Evolutionary conservation across 345 rosid species (phyloP), one percentile per base, ranked within the genome.

Genomic region (Trapa bicornis): DNA sequence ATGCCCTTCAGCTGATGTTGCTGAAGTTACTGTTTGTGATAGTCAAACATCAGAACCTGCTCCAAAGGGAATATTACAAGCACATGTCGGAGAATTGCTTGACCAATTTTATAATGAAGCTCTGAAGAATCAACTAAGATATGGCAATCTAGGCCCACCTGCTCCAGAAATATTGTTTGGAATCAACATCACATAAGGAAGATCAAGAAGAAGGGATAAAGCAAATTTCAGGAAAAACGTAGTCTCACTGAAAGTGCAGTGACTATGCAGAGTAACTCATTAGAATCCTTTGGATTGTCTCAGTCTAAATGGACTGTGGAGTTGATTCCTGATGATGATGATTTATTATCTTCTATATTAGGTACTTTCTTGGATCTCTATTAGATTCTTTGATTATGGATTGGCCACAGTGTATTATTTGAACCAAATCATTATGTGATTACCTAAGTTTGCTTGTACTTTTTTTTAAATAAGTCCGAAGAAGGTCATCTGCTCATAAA

Each of bases 281-380:
- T 77, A 45, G 94, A 86, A 76, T 86, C 98, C 64, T 87, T 80
- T 73, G 96, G 83, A 65, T 75, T 77, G 73, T 75, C 77, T 43
- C 79, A 52, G 68, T 82, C 86, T 29, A 82, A 78, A 79, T 81
- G 79, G 83, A 87, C 82, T 12, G 79, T 73, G 37, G 87, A 78
- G 47, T 87, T 86, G 47, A 68, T 95, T 81, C 99, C 99, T 65
- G 92, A 89, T 75, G 99, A 95, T 67, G 92, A 95, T 71, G 99
- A 94, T 73, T 71, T 95, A 75, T 73, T 95, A 61, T 91, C 98
- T 76, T 95, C 99, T 65, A 95, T 95, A 77, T 74, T 95, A 84
- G 98, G 99, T 95, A 91, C 60, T 37, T 14, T 9, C 8, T 14
- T 9, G 58, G 76, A 39, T 45, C 64, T 11, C 5, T 64, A 41